These are phyloP conservation scores for Verticillium longisporum DNA, from an alignment of 2,329 filamentous ascomycete genomes.

Conservation along the genomic window DNA sequence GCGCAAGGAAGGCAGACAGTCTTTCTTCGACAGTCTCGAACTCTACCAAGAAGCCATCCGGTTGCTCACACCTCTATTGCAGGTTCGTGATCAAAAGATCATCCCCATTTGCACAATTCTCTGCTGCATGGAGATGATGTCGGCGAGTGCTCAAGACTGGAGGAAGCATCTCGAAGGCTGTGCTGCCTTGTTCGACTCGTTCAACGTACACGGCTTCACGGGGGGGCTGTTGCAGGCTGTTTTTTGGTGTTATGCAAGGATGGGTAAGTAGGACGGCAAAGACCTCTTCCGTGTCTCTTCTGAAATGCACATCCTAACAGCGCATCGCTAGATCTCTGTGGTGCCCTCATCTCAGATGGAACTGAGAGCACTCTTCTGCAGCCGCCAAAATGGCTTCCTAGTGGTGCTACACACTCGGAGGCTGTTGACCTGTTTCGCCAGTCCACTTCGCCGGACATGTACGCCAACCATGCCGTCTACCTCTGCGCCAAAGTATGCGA, in stretches of 20 bases:
- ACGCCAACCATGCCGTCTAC: slow-evolving; percentile 54
- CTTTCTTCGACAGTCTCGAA: slow-evolving; percentile 43
- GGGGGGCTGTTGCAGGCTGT: slow-evolving; percentile 45
- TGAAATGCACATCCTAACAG: background rate
- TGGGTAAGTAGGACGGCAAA: slow-evolving; percentile 29
- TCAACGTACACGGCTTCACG: slow-evolving; percentile 46
- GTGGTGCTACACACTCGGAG: slow-evolving; percentile 25
- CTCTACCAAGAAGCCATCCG: slow-evolving; percentile 49
- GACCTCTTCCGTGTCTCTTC: no score
- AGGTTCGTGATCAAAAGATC: slow-evolving; percentile 21
- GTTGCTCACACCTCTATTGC: slow-evolving; percentile 25
- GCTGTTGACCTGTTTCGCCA: slow-evolving; percentile 26
- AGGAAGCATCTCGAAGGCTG: slow-evolving; percentile 50
- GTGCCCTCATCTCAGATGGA: slow-evolving; percentile 47
- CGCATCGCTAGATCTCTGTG: slow-evolving; percentile 39
- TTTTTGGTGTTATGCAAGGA: slow-evolving; percentile 54
- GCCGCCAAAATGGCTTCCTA: slow-evolving; percentile 38
- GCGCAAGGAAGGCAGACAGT: slow-evolving; percentile 34
- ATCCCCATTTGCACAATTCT: slow-evolving; percentile 31
- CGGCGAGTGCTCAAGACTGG: slow-evolving; percentile 39
- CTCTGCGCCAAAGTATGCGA: slow-evolving; percentile 45
- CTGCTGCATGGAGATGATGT: slow-evolving; percentile 36
- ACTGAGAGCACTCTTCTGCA: slow-evolving; percentile 45
- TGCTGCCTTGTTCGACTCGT: slow-evolving; percentile 45
- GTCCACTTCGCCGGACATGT: slow-evolving; percentile 36